Percentiles rank a stretch among this genome's conserved stretches.
These are phyloP conservation scores for Aspergillus hortae DNA, from an alignment of 2,329 filamentous ascomycete genomes.

Conservation along the genomic window DNA sequence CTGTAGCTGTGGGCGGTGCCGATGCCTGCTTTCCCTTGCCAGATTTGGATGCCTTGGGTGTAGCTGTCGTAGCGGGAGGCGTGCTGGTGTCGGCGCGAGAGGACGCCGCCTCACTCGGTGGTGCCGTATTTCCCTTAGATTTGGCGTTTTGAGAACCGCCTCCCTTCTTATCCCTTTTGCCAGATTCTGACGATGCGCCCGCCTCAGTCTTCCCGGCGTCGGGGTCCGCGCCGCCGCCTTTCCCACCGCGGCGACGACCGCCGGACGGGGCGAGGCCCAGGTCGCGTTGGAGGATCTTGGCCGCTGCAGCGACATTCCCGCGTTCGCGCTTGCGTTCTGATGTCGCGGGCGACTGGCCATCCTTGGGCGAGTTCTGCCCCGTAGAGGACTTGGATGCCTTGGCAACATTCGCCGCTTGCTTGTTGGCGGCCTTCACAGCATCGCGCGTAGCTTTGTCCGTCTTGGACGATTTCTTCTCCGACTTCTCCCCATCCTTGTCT, in stretches of 20 bases:
- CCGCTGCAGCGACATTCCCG: conserved; percentile 51
- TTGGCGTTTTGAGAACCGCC: conserved; percentile 13
- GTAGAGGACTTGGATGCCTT: conserved; percentile 18
- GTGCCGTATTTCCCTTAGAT: conserved; percentile 16
- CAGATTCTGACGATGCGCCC: conserved; percentile 11
- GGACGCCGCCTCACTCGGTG: conserved; percentile 20
- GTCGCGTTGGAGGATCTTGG: conserved; percentile 61
- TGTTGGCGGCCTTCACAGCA: conserved; percentile 55
- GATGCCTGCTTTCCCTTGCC: conserved; percentile 26
- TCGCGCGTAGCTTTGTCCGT: conserved; percentile 61
- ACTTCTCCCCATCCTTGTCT: conserved; percentile 37
- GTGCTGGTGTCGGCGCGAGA: conserved; percentile 16
- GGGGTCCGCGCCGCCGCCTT: conserved; percentile 23
- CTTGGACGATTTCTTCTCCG: conserved; percentile 35
- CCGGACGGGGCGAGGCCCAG: conserved; percentile 51
- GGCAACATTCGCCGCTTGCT: conserved; percentile 35
- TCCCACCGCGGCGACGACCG: conserved; percentile 40
- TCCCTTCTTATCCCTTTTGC: conserved; percentile 25
- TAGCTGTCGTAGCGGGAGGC: conserved; percentile 13
- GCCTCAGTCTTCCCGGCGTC: conserved; percentile 22
- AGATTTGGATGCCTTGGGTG: conserved; percentile 23
- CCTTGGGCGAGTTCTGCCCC: conserved; percentile 18
- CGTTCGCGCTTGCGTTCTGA: conserved; percentile 53
- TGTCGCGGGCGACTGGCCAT: conserved; percentile 26
- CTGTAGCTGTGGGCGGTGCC: conserved; percentile 20